Evolutionary conservation across 1,139 yeast species (phyloP).

Genomic region (Saccharomyces hybrid): DNA sequence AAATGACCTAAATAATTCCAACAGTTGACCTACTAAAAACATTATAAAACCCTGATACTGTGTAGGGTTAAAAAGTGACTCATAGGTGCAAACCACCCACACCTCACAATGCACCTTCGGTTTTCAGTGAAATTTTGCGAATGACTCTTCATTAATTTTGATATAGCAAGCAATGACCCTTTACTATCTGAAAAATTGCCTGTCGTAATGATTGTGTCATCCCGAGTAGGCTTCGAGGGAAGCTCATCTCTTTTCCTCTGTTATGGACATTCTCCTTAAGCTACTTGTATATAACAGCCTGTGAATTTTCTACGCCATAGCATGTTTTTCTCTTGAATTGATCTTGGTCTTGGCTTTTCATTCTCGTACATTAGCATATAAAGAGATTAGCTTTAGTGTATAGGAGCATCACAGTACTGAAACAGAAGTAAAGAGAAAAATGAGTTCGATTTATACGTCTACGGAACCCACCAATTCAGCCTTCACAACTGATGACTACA

Average conservation of each 20-base stretch:
- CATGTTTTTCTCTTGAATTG: no score
- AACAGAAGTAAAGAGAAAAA: constrained; percentile 1
- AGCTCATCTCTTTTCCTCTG: neutral
- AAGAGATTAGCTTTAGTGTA: no score
- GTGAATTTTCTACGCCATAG: no score
- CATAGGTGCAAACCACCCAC: neutral
- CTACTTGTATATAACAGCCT: neutral
- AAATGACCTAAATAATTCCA: no score
- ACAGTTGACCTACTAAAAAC: no score
- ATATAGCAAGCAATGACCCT: neutral
- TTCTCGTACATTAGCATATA: no score
- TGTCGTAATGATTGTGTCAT: neutral
- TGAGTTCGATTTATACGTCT: constrained; percentile 22
- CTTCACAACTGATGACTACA: constrained; percentile 22
- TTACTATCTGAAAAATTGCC: neutral
- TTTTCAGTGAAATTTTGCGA: neutral
- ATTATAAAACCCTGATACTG: no score
- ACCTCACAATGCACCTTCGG: no score
- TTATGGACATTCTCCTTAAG: neutral
- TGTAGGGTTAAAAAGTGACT: neutral
- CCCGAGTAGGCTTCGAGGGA: neutral
- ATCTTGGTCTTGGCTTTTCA: no score
- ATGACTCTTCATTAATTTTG: neutral
- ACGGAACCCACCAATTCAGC: constrained; percentile 25
- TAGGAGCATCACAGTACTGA: neutral